Base-by-base conservation (phyloP, 768 basidiomycete genomes). In the Myochromella boudieri region DNA sequence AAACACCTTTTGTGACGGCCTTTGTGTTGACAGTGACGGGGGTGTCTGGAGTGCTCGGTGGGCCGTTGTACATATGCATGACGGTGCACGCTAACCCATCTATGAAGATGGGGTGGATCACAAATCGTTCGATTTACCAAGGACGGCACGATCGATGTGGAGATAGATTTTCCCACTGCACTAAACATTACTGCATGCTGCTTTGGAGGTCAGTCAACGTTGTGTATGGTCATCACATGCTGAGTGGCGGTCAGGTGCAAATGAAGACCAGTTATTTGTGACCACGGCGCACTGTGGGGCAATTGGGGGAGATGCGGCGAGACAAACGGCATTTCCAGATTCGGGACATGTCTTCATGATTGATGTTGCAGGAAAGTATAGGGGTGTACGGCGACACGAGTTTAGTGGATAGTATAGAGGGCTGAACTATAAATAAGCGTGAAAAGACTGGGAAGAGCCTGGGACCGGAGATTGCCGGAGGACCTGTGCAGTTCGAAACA, bases 181-280 rank as follows among this genome's bases (percentile, higher is more conserved):
- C 63, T 81, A 48, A 79, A 82, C 44, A 69, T 86, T 28, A 87
- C 85, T 4, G 74, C 83, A 9, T 85, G 84, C 52, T 81, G 80
- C 57, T 87, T 87, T 59, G 85, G 84, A 63, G 84, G 83, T 79
- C 63, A 46, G 37, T 47, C 40, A 21, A 22, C 44, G 29, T n/a
- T 25, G 32, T 11, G 25, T 41, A 18, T 26, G 6, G 24, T 33
- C 1, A 17, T 26, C n/a, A n/a, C n/a, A n/a, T n/a, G n/a, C n/a
- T n/a, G n/a, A n/a, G n/a, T n/a, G 12, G 37, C 3, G 8, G 18
- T 3, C 38, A 84, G 83, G 84, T 18, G 73, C 74, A 12, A 68
- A 78, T 33, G 71, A 82, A 33, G 84, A 85, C 58, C 76, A 82
- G 53, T 60, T 87, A 32, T 87, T 78, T 55, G 77, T 87, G 7